Conservation (phyloP, 352 stramenopile species). For the Phytophthora sansomeana region DNA sequence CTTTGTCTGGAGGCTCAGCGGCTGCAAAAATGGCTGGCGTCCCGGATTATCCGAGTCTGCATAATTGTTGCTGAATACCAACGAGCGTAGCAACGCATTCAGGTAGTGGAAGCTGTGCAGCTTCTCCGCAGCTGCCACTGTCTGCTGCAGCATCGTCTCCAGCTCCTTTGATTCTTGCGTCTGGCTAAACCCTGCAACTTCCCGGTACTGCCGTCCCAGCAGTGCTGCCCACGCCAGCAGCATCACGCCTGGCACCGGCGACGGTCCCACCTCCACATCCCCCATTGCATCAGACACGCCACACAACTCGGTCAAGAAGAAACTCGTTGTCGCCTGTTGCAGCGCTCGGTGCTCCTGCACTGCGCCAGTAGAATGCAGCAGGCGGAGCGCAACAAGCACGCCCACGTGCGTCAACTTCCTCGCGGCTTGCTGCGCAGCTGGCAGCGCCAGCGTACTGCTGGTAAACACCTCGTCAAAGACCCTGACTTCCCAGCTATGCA, state of each 20-base stretch:
- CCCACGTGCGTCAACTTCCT: conserved; percentile 44
- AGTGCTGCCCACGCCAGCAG: conserved; percentile 62
- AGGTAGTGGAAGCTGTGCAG: conserved; percentile 66
- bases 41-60: conserved; percentile 18
- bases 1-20: conserved; percentile 34
- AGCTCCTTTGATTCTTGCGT: conserved; percentile 35
- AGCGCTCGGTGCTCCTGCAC: conserved; percentile 27
- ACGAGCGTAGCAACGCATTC: conserved; percentile 50
- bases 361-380: conserved; percentile 38
- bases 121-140: conserved; percentile 48
- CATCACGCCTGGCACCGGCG: conserved; percentile 50
- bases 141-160: conserved; percentile 51
- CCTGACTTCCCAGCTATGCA: conserved; percentile 44
- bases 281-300: conserved; percentile 6
- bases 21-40: conserved; percentile 37
- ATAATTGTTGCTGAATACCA: conserved; percentile 48
- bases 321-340: conserved; percentile 31
- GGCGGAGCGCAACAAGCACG: conserved; percentile 39
- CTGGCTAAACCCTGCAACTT: conserved; percentile 11
- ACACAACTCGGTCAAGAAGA: conserved; percentile 45
- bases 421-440: conserved; percentile 26
- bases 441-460: conserved; percentile 28
- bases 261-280: conserved; percentile 21
- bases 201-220: conserved; percentile 53
- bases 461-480: conserved; percentile 47